Conservation (phyloP, 23 red algal genomes). For the Gracilaria domingensis region DNA sequence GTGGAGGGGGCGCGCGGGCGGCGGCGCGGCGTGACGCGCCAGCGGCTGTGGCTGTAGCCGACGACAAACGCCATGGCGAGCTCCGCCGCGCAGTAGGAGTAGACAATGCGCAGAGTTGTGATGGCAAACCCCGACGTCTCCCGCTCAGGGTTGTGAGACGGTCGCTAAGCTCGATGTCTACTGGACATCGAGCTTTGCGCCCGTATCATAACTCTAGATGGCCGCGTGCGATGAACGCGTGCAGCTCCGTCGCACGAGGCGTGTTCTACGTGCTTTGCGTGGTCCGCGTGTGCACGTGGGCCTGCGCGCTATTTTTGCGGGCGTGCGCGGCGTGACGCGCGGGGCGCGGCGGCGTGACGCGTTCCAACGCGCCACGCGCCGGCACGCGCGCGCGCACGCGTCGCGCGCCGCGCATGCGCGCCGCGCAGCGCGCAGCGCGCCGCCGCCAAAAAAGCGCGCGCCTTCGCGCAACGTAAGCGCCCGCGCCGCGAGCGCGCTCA, state of each 20-base stretch:
- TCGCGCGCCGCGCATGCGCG: neutral
- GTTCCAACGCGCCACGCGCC: constrained; percentile 3
- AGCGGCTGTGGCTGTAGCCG: neutral
- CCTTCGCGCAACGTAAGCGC: constrained; percentile 1
- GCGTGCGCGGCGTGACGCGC: neutral
- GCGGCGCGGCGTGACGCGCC: neutral
- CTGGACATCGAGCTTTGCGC: too few species aligned
- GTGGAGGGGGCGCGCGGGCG: neutral
- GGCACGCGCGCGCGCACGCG: neutral
- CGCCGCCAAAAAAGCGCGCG: constrained; percentile 15
- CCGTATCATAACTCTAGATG: too few species aligned
- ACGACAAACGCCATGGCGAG: too few species aligned
- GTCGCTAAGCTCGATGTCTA: too few species aligned
- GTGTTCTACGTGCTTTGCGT: neutral
- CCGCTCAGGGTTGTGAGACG: too few species aligned
- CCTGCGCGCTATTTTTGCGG: neutral
- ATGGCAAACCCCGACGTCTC: too few species aligned
- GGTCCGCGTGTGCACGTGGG: neutral
- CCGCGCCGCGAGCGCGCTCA: too few species aligned
- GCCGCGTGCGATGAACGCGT: too few species aligned
- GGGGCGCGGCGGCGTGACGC: too few species aligned
- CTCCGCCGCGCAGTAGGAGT: too few species aligned
- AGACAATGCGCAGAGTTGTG: too few species aligned
- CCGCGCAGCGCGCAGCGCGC: neutral
- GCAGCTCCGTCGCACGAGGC: neutral